phyloP scores from a whole-genome alignment of 1,284 basidiomycete species.

The Microstroma glucosiphilum region DNA sequence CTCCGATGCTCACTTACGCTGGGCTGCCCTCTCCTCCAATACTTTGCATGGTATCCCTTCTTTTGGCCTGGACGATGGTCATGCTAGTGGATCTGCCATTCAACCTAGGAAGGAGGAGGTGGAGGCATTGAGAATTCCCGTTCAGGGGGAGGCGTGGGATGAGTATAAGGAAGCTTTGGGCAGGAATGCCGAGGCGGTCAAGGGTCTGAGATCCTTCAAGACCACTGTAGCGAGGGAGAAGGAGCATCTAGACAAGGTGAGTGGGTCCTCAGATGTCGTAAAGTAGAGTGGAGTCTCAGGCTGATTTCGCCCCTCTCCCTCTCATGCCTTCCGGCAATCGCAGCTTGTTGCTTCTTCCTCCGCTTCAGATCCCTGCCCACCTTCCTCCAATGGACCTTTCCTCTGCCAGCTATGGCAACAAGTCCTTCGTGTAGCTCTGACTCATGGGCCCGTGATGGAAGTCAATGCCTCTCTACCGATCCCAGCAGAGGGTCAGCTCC shows the following conservation, averaged over 20 bases:
- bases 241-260: conserved; percentile 7
- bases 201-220: conserved; percentile 3
- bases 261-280: background rate
- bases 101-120: background rate
- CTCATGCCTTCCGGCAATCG: background rate
- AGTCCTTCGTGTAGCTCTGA: conserved; percentile 23
- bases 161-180: background rate
- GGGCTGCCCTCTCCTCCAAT: conserved; percentile 1
- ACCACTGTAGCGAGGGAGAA: background rate
- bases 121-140: background rate
- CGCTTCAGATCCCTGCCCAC: conserved; percentile 10
- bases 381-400: conserved; percentile 31
- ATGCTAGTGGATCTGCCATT: background rate
- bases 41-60: background rate
- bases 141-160: conserved; percentile 3
- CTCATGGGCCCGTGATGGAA: conserved; percentile 20
- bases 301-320: background rate
- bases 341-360: background rate
- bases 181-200: conserved; percentile 1
- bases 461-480: conserved; percentile 22
- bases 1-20: background rate
- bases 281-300: background rate
- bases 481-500: background rate
- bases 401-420: conserved; percentile 31
- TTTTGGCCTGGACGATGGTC: background rate